Evolutionary conservation across 2,329 filamentous ascomycete genomes (phyloP).

Genomic region (Calonectria crousiana): DNA sequence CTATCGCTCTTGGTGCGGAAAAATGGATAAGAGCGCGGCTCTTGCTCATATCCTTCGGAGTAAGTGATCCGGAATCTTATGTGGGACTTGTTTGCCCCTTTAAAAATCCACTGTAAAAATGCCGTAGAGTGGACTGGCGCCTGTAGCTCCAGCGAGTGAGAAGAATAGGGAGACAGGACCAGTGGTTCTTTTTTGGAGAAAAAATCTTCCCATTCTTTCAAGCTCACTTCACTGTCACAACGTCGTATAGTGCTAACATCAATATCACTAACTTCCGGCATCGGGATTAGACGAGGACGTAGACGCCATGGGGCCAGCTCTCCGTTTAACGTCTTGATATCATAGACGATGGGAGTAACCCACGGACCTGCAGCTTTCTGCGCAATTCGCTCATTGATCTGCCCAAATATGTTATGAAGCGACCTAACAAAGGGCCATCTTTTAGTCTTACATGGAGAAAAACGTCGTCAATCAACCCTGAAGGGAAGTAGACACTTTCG

Average conservation of each 20-base stretch:
- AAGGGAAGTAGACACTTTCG: slow-evolving; percentile 20
- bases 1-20: slow-evolving; percentile 30
- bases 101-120: slow-evolving; percentile 25
- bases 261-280: slow-evolving; percentile 18
- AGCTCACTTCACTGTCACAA: background rate
- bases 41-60: slow-evolving; percentile 31
- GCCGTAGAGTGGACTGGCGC: slow-evolving; percentile 28
- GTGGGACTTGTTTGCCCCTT: slow-evolving; percentile 5
- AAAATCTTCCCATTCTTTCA: background rate
- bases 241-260: background rate
- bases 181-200: slow-evolving; percentile 9
- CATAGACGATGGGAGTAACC: slow-evolving; percentile 16
- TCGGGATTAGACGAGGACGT: slow-evolving; percentile 25
- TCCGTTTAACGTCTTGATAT: slow-evolving; percentile 28
- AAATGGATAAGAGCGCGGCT: slow-evolving; percentile 30
- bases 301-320: slow-evolving; percentile 30
- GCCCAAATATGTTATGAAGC: background rate
- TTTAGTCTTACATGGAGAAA: slow-evolving; percentile 24
- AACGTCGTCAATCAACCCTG: slow-evolving; percentile 21
- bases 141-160: slow-evolving; percentile 23
- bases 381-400: slow-evolving; percentile 27
- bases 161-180: background rate
- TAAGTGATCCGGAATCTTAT: slow-evolving; percentile 23
- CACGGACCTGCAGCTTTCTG: background rate
- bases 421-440: background rate